These are phyloP conservation scores for Cornus florida DNA, from an alignment of 148 eudicot species.

Conservation along the genomic window DNA sequence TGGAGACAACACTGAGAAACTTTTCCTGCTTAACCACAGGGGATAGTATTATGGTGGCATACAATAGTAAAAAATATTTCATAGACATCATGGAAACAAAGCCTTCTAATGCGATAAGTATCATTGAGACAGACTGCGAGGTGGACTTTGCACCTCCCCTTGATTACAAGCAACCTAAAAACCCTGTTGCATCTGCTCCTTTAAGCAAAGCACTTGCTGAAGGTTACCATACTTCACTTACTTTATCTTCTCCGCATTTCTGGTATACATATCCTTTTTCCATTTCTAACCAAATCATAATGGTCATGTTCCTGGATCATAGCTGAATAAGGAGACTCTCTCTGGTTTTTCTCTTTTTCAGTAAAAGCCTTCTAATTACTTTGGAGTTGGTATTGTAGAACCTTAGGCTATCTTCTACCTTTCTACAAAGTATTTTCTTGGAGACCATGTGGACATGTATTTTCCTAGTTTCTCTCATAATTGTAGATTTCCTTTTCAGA, in stretches of 20 bases:
- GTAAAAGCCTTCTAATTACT: too few species aligned
- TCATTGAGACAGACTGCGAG: conserved; percentile 96
- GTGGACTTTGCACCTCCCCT: conserved; percentile 99
- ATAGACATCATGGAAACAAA: conserved; percentile 86
- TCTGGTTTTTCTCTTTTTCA: too few species aligned
- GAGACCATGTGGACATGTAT: too few species aligned
- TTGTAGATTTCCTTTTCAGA: too few species aligned
- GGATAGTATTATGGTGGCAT: conserved; percentile 93
- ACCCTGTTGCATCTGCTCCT: conserved; percentile 40
- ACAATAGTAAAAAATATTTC: conserved; percentile 87
- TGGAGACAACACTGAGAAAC: conserved; percentile 91
- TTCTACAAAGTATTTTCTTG: too few species aligned
- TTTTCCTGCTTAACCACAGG: conserved; percentile 95
- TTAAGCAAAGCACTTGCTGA: conserved; percentile 53
- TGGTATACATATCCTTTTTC: background rate
- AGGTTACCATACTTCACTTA: conserved; percentile 39
- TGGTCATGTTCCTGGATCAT: too few species aligned
- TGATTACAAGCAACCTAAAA: conserved; percentile 94
- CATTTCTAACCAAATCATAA: background rate
- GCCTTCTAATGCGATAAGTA: conserved; percentile 78
- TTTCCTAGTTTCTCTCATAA: too few species aligned
- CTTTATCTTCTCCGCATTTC: too few species aligned
- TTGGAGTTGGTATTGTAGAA: too few species aligned
- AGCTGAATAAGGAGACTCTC: too few species aligned
- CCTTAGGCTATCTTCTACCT: too few species aligned